Evolutionary conservation across 805 yeast species (phyloP).

Genomic region (Candida jianshihensis): DNA sequence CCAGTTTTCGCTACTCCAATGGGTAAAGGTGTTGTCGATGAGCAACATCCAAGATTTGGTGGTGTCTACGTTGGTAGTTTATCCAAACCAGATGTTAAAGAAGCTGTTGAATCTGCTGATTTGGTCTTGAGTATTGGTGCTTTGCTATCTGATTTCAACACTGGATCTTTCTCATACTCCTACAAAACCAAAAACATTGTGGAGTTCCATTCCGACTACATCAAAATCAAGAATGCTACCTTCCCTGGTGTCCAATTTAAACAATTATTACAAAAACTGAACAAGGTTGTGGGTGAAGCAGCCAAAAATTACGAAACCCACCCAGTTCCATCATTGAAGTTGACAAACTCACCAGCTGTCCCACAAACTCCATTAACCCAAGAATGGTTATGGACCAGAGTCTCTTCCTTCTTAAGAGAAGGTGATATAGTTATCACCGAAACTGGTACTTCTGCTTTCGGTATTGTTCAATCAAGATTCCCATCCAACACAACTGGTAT

Average conservation of each 20-base stretch:
- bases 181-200: slow-evolving; percentile 69
- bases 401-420: slow-evolving; percentile 54
- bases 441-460: slow-evolving; percentile 73
- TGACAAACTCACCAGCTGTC: slow-evolving; percentile 37
- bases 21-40: slow-evolving; percentile 81
- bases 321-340: slow-evolving; percentile 47
- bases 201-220: slow-evolving; percentile 74
- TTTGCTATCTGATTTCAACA: slow-evolving; percentile 79
- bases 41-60: slow-evolving; percentile 64
- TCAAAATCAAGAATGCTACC: slow-evolving; percentile 61
- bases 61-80: slow-evolving; percentile 86
- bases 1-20: slow-evolving; percentile 84
- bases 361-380: slow-evolving; percentile 46
- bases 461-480: slow-evolving; percentile 59
- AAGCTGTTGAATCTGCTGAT: slow-evolving; percentile 68
- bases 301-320: slow-evolving; percentile 40
- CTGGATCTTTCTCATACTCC: slow-evolving; percentile 78
- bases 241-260: slow-evolving; percentile 73
- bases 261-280: slow-evolving; percentile 39
- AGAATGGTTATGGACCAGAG: slow-evolving; percentile 63
- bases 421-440: slow-evolving; percentile 66
- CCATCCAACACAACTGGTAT: slow-evolving; percentile 58
- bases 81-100: slow-evolving; percentile 65
- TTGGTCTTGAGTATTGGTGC: slow-evolving; percentile 77
- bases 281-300: slow-evolving; percentile 30